A percentile compares a stretch with the other conserved stretches of the same genome.
Evolutionary conservation across 2,329 filamentous ascomycete species (phyloP).

Genomic region (Sclerotinia sclerotiorum): DNA sequence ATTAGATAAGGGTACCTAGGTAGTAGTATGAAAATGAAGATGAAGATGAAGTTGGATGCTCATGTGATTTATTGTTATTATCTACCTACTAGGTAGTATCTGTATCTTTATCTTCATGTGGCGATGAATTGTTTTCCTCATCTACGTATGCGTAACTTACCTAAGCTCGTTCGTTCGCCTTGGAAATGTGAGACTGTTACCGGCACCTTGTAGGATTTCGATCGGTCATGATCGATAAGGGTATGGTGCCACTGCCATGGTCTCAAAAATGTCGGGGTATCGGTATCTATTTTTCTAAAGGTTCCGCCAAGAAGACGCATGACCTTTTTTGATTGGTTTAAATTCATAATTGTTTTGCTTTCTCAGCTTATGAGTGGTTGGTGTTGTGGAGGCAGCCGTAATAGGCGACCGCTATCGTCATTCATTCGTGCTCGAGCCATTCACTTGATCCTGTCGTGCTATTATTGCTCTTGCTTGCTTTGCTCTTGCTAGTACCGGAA

Average conservation of each 20-base stretch:
- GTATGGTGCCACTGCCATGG: not conserved
- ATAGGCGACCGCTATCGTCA: conserved; percentile 23
- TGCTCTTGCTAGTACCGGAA: conserved; percentile 11
- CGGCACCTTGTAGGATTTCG: not conserved
- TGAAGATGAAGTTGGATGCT: too few species aligned
- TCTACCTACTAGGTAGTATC: too few species aligned
- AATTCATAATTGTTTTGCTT: not conserved
- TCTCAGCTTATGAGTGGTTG: conserved; percentile 1
- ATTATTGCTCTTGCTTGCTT: too few species aligned
- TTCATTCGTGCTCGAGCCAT: conserved; percentile 10
- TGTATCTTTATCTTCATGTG: too few species aligned
- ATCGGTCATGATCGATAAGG: not conserved
- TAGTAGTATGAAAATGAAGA: too few species aligned
- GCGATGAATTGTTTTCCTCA: too few species aligned
- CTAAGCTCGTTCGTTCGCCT: not conserved
- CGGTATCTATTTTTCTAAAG: not conserved
- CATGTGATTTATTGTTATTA: not conserved
- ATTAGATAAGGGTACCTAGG: not conserved
- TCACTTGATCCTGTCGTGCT: not conserved
- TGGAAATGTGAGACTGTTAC: not conserved
- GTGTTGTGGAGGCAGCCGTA: conserved; percentile 13
- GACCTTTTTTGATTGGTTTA: conserved; percentile 11
- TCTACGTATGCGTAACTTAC: too few species aligned
- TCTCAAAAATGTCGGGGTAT: conserved; percentile 16
- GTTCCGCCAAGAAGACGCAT: conserved; percentile 2